Conservation (phyloP, 2,329 filamentous ascomycete species). For the Paecilomyces variotii region DNA sequence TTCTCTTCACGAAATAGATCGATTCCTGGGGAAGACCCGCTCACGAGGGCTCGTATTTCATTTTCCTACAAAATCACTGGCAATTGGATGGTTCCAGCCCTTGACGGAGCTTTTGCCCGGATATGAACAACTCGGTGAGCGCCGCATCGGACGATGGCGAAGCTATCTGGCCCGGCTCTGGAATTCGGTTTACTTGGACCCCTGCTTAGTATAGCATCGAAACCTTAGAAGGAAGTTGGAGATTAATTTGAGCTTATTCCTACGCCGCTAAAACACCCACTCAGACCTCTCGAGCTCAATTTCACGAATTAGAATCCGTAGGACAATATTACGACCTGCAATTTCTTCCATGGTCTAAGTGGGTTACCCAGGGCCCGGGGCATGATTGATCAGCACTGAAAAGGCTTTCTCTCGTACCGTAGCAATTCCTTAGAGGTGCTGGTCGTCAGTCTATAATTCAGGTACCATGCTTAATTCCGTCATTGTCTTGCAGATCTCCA, state of each 20-base stretch:
- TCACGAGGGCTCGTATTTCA: background rate
- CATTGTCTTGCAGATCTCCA: background rate
- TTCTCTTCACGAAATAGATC: too few species aligned
- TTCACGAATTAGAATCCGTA: background rate
- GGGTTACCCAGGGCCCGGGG: background rate
- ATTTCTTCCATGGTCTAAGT: background rate
- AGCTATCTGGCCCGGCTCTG: background rate
- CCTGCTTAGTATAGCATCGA: background rate
- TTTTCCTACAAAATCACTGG: background rate
- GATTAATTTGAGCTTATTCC: background rate
- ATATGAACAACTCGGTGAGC: background rate
- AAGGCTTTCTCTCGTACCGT: background rate
- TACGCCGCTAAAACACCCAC: background rate
- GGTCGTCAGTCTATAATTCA: background rate
- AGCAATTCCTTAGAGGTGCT: background rate
- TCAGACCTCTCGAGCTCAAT: background rate
- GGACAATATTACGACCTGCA: background rate
- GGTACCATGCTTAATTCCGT: background rate
- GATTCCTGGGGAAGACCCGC: too few species aligned
- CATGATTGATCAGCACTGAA: background rate
- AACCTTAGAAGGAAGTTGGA: background rate
- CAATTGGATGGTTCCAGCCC: background rate
- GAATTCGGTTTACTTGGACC: background rate
- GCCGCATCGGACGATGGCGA: background rate
- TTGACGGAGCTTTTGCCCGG: background rate